phyloP scores from a whole-genome alignment of 2,329 filamentous ascomycete species.

The Arthrocladium fulminans region DNA sequence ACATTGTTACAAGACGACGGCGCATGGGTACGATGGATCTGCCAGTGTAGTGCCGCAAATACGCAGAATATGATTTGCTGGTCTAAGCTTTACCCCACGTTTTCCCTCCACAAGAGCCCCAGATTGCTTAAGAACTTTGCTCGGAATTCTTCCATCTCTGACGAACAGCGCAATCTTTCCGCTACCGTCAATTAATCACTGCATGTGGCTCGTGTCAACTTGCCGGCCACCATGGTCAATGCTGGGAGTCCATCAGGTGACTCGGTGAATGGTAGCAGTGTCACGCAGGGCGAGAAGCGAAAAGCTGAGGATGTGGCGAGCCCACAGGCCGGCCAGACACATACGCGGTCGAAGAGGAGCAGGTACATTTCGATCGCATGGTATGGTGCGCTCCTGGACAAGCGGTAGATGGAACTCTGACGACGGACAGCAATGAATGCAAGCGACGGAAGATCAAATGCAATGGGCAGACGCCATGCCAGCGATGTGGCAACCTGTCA shows the following conservation, averaged over 20 bases:
- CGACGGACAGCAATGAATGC: slow-evolving; percentile 49
- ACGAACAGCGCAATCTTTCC: background rate
- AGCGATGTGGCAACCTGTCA: slow-evolving; percentile 55
- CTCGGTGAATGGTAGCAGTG: slow-evolving; percentile 2
- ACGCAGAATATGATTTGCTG: too few relatives aligned
- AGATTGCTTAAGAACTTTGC: background rate
- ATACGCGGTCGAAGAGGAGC: slow-evolving; percentile 53
- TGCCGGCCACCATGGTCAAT: background rate
- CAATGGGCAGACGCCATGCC: slow-evolving; percentile 57
- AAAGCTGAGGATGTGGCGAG: slow-evolving; percentile 10
- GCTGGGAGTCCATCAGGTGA: background rate
- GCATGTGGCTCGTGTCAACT: background rate
- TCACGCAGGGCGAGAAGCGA: slow-evolving; percentile 8
- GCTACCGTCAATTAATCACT: background rate
- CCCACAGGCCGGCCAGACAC: slow-evolving; percentile 5
- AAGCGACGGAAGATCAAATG: slow-evolving; percentile 59
- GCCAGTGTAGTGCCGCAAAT: too few relatives aligned
- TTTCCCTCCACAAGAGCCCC: background rate
- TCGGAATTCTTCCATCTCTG: background rate
- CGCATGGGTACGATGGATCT: too few relatives aligned
- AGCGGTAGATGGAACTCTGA: background rate
- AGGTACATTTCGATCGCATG: slow-evolving; percentile 60
- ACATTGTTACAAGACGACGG: too few relatives aligned
- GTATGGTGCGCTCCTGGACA: slow-evolving; percentile 30
- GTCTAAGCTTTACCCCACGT: too few relatives aligned